Conservation (phyloP, 805 yeast species). For the Ogataea nonfermentans region DNA sequence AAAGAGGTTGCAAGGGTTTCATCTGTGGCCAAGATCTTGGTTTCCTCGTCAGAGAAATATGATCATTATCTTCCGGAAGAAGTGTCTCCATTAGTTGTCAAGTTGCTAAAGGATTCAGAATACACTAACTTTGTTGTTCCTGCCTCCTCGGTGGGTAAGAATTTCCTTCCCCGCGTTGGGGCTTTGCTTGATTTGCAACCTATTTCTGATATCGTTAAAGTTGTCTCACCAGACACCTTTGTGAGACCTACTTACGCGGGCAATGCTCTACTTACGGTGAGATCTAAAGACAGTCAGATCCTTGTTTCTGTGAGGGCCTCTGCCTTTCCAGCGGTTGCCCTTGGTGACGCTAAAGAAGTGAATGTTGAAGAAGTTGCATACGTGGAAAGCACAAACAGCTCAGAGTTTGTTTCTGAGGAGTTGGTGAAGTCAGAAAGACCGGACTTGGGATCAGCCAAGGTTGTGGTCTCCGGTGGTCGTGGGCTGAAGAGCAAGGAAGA, state of each 20-base stretch:
- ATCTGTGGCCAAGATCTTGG: conserved; percentile 53
- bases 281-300: conserved; percentile 61
- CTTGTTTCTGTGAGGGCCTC: conserved; percentile 81
- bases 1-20: conserved; percentile 50
- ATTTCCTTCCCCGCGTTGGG: conserved; percentile 80
- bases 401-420: conserved; percentile 74
- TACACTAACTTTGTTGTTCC: conserved; percentile 75
- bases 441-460: conserved; percentile 79
- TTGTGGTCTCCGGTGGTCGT: conserved; percentile 90
- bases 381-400: conserved; percentile 38
- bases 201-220: conserved; percentile 72
- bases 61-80: conserved; percentile 79
- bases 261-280: conserved; percentile 82
- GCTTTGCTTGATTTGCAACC: conserved; percentile 88
- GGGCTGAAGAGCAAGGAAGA: conserved; percentile 89
- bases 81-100: conserved; percentile 63
- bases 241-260: conserved; percentile 96
- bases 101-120: conserved; percentile 42
- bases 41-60: conserved; percentile 57
- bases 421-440: conserved; percentile 82
- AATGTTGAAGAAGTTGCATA: conserved; percentile 49
- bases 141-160: conserved; percentile 86
- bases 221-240: conserved; percentile 67
- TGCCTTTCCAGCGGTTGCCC: conserved; percentile 56
- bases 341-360: conserved; percentile 34